phyloP scores from a whole-genome alignment of 805 yeast species.

The Candida awuae region DNA sequence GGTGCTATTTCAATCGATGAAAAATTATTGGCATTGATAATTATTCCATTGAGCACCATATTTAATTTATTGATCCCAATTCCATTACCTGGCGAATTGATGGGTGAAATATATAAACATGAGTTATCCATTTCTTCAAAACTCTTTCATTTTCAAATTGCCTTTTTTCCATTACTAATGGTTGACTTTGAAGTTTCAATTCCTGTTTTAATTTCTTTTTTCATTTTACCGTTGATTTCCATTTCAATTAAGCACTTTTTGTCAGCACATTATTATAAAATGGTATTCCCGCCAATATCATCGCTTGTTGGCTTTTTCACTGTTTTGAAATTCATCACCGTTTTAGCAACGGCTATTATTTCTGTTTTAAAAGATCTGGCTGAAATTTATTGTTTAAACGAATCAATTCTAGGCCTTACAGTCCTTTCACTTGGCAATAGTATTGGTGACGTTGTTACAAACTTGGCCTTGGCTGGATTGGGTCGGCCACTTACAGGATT shows the following conservation, averaged over 20 bases:
- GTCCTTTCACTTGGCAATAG: slow-evolving; percentile 44
- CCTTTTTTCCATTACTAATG: slow-evolving; percentile 10
- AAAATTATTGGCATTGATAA: slow-evolving; percentile 17
- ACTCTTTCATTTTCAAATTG: slow-evolving; percentile 26
- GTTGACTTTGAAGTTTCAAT: slow-evolving; percentile 7
- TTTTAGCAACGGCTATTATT: slow-evolving; percentile 25
- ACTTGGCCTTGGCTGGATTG: slow-evolving; percentile 33
- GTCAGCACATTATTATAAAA: slow-evolving; percentile 7
- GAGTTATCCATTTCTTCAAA: slow-evolving; percentile 17
- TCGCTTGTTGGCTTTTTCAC: slow-evolving; percentile 25
- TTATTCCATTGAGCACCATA: slow-evolving; percentile 21
- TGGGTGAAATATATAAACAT: slow-evolving; percentile 14
- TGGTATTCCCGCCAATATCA: slow-evolving; percentile 17
- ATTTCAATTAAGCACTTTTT: neutral
- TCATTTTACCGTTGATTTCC: slow-evolving; percentile 1
- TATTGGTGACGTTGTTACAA: slow-evolving; percentile 45
- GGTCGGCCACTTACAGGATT: slow-evolving; percentile 38
- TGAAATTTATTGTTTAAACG: slow-evolving; percentile 35
- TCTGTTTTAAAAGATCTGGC: slow-evolving; percentile 37
- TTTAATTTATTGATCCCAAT: slow-evolving; percentile 24
- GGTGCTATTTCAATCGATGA: slow-evolving; percentile 17
- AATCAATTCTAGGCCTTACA: slow-evolving; percentile 41
- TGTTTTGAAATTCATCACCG: slow-evolving; percentile 25
- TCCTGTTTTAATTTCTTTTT: neutral
- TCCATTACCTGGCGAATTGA: slow-evolving; percentile 16